Conservation (phyloP, 352 stramenopile genomes). For the Phytophthora tubulina region DNA sequence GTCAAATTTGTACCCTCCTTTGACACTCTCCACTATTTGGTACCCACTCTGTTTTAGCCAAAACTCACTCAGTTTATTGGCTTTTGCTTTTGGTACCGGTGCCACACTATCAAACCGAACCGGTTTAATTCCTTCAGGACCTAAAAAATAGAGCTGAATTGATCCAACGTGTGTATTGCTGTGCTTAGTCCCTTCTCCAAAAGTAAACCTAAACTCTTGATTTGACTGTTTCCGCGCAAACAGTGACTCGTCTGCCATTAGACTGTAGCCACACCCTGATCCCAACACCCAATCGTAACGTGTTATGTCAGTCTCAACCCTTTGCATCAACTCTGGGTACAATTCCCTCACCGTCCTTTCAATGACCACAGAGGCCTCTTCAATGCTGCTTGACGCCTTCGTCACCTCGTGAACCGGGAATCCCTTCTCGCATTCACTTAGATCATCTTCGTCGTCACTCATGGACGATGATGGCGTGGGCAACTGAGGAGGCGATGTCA, state of each 20-base stretch:
- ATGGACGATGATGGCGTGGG: background rate
- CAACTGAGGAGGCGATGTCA: background rate
- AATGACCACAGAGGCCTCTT: background rate
- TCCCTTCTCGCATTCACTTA: background rate
- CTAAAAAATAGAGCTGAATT: slow-evolving; percentile 20
- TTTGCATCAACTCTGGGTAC: background rate
- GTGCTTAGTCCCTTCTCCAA: slow-evolving; percentile 18
- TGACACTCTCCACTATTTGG: too few species aligned
- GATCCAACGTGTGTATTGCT: too few species aligned
- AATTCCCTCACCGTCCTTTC: slow-evolving; percentile 1
- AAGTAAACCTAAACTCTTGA: slow-evolving; percentile 18
- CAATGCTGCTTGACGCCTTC: background rate
- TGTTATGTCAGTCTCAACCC: background rate
- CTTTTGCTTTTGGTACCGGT: slow-evolving; percentile 13
- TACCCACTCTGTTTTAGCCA: too few species aligned
- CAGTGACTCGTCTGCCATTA: slow-evolving; percentile 8
- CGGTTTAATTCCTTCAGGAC: slow-evolving; percentile 3
- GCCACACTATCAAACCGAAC: slow-evolving; percentile 21
- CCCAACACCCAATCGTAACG: slow-evolving; percentile 6
- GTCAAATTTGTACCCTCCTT: too few species aligned
- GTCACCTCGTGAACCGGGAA: background rate
- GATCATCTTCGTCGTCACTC: background rate
- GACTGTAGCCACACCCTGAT: slow-evolving; percentile 14
- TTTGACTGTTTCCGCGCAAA: slow-evolving; percentile 3
- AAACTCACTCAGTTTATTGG: slow-evolving; percentile 24